Conservation (phyloP, 2,329 filamentous ascomycete species). For the Aureobasidium subglaciale region DNA sequence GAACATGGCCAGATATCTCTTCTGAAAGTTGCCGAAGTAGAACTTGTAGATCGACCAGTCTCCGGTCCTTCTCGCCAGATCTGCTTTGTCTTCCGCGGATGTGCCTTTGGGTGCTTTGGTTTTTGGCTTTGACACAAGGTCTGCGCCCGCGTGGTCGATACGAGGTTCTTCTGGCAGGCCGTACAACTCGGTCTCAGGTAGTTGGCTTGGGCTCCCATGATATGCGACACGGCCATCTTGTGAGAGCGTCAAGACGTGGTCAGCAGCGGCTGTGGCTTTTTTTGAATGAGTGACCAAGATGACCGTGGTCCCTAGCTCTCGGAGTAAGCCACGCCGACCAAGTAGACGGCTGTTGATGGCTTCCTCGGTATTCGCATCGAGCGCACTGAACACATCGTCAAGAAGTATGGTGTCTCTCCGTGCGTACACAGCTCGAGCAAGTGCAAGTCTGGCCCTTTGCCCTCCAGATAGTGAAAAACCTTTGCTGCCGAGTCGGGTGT, state of each 20-base stretch:
- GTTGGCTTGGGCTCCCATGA: not conserved
- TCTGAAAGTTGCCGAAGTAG: not conserved
- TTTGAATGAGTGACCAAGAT: not conserved
- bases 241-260: not conserved
- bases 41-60: not conserved
- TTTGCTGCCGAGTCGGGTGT: slow-evolving; percentile 47
- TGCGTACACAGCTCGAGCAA: slow-evolving; percentile 74
- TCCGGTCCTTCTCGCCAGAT: not conserved
- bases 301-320: not conserved
- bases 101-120: not conserved
- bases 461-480: slow-evolving; percentile 47
- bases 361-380: slow-evolving; percentile 47
- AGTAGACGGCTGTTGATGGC: not conserved
- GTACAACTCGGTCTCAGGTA: not conserved
- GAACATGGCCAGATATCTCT: not conserved
- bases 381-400: slow-evolving; percentile 72
- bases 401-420: slow-evolving; percentile 68
- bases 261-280: not conserved
- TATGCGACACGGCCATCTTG: not conserved
- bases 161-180: not conserved
- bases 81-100: not conserved
- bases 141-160: too few relatives aligned
- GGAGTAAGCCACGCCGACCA: not conserved
- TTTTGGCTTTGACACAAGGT: not conserved
- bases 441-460: slow-evolving; percentile 46